Evolutionary conservation across 768 basidiomycete species (phyloP), one percentile per base, ranked within the genome.

Genomic region (Tricholoma sp.): DNA sequence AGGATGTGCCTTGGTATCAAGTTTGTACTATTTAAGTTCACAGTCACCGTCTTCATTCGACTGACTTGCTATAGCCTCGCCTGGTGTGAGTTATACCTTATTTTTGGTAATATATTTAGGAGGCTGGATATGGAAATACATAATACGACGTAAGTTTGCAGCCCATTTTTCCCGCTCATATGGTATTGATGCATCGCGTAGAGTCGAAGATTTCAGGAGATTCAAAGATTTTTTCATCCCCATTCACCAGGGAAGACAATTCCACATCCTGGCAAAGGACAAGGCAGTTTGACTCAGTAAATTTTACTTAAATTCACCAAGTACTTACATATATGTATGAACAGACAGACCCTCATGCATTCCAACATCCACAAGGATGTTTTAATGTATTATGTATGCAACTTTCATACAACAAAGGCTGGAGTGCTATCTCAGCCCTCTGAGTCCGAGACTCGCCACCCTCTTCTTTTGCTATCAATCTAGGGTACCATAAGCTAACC

Each of bases 321-420:
- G 24, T 12, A 27, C 5, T 47, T 22, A 29, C 35, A 24, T 11
- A 27, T 16, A 11, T 43, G 39, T 9, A 32, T 11, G 8, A 4
- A 54, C 24, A 5, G 2, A 12, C 31, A 16, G 16, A 41, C 57
- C 60, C 54, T 21, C 50, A n/a, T 56, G 60, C 71, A 76, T 54
- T 76, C 31, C 57, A 74, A 71, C 21, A 71, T 75, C 66, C 74
- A 32, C 31, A 32, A 5, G 8, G 8, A 32, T 32, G 24, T 2
- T 27, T 27, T 27, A 27, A 3, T 27, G 24, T 34, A 34, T 34
- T 34, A n/a, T n/a, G n/a, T n/a, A n/a, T n/a, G n/a, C n/a, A n/a
- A n/a, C n/a, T n/a, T n/a, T n/a, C n/a, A n/a, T n/a, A 34, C 76
- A 27, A 76, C 65, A 50, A 82, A 81, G 39, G 83, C 80, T 3